Evolutionary conservation across 768 basidiomycete species (phyloP).

Genomic region (Tricholoma saponaceum): DNA sequence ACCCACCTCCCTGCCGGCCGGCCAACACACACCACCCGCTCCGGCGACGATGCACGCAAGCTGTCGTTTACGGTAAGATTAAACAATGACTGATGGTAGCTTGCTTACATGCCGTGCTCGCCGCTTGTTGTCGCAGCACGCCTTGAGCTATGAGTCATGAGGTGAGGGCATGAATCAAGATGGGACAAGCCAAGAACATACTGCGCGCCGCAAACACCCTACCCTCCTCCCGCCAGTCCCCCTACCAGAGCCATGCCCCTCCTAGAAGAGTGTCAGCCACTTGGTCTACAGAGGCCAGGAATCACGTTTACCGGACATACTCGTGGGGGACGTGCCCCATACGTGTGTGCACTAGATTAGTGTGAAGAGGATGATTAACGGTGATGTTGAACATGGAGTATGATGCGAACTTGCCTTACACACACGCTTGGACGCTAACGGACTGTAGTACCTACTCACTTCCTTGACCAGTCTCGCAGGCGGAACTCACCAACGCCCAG

Average conservation of each 20-base stretch:
- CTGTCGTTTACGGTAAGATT: background rate
- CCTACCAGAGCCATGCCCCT: background rate
- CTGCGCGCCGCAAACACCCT: background rate
- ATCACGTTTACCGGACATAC: background rate
- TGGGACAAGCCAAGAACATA: background rate
- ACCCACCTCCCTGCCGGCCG: background rate
- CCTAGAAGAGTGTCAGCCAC: background rate
- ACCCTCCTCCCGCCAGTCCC: background rate
- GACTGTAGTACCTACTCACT: background rate
- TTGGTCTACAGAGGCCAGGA: background rate
- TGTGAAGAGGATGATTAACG: background rate
- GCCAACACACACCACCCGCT: background rate
- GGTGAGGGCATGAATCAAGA: background rate
- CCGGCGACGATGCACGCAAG: background rate
- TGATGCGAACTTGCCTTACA: background rate
- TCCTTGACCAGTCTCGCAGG: background rate
- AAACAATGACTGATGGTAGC: background rate
- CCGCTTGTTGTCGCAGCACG: background rate
- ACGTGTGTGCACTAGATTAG: background rate
- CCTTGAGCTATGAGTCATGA: background rate
- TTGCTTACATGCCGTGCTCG: background rate
- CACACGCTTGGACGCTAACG: background rate
- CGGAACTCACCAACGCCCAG: background rate
- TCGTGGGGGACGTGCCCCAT: background rate
- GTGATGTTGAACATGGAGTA: too few species aligned